Evolutionary conservation across 2,329 filamentous ascomycete genomes (phyloP).

Genomic region (Diaporthe ilicicola): DNA sequence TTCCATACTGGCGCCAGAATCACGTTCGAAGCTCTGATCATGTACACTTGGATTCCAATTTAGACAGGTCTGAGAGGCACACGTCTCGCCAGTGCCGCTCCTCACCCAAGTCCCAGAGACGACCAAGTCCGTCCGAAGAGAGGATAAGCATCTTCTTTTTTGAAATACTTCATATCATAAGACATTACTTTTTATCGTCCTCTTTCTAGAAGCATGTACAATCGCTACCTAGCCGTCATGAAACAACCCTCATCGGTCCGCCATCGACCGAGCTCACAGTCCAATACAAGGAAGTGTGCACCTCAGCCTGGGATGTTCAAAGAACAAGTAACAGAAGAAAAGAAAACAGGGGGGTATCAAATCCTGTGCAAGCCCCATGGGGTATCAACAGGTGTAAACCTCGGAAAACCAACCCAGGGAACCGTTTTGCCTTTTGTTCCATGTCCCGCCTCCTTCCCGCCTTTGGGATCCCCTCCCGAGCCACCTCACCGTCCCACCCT

Average conservation of each 20-base stretch:
- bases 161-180: slow-evolving; percentile 12
- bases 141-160: background rate
- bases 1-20: too few relatives aligned
- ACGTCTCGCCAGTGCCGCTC: background rate
- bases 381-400: slow-evolving; percentile 10
- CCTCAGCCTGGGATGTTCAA: slow-evolving; percentile 14
- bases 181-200: slow-evolving; percentile 26
- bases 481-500: background rate
- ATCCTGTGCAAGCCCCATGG: slow-evolving; percentile 11
- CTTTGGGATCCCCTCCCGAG: background rate
- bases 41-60: too few relatives aligned
- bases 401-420: background rate
- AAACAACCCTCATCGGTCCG: background rate
- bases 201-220: slow-evolving; percentile 15
- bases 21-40: too few relatives aligned
- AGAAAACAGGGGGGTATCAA: slow-evolving; percentile 31
- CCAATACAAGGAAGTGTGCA: slow-evolving; percentile 20
- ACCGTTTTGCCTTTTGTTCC: background rate
- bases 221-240: slow-evolving; percentile 12
- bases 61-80: too few relatives aligned
- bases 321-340: slow-evolving; percentile 10
- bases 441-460: background rate
- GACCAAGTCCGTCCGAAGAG: background rate
- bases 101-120: too few relatives aligned
- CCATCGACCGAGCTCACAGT: background rate